Percentiles rank a stretch among this genome's conserved stretches.
Conservation (phyloP, 2,329 filamentous ascomycete genomes). For the Cyphellophora attinorum region DNA sequence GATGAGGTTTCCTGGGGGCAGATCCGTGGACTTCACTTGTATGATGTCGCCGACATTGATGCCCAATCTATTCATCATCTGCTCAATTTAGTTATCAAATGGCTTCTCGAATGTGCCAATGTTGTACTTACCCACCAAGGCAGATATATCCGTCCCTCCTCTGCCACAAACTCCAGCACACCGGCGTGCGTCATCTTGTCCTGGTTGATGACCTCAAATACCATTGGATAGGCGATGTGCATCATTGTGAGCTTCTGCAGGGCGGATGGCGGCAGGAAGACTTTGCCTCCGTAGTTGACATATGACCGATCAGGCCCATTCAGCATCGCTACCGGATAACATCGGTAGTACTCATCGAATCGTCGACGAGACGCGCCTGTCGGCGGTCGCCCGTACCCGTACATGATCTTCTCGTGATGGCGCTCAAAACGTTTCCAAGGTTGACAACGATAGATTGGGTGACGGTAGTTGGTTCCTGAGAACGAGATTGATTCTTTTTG, state of each 20-base stretch:
- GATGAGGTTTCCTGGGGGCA: slow-evolving; percentile 83
- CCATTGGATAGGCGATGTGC: slow-evolving; percentile 93
- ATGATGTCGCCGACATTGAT: slow-evolving; percentile 90
- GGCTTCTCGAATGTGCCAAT: background rate
- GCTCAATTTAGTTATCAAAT: slow-evolving; percentile 7
- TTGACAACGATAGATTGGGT: too few species aligned
- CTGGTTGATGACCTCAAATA: slow-evolving; percentile 90
- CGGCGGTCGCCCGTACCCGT: slow-evolving; percentile 19
- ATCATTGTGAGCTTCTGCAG: slow-evolving; percentile 93
- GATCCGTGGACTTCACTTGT: slow-evolving; percentile 88
- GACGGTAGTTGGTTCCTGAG: too few species aligned
- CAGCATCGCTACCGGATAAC: slow-evolving; percentile 91
- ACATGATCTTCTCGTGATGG: too few species aligned
- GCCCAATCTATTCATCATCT: slow-evolving; percentile 88
- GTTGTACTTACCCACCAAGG: slow-evolving; percentile 70
- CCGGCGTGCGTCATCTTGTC: slow-evolving; percentile 79
- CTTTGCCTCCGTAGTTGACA: slow-evolving; percentile 94
- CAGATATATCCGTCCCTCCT: slow-evolving; percentile 92
- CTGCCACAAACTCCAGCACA: slow-evolving; percentile 93
- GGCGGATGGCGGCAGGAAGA: slow-evolving; percentile 91
- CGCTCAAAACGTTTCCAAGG: too few species aligned
- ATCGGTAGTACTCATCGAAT: slow-evolving; percentile 98
- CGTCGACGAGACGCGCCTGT: slow-evolving; percentile 51
- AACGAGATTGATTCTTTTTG: too few species aligned
- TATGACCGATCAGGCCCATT: slow-evolving; percentile 80